Evolutionary conservation across 2,329 filamentous ascomycete genomes (phyloP), one percentile per base, ranked within the genome.

Genomic region (Botrytis pseudocinerea): DNA sequence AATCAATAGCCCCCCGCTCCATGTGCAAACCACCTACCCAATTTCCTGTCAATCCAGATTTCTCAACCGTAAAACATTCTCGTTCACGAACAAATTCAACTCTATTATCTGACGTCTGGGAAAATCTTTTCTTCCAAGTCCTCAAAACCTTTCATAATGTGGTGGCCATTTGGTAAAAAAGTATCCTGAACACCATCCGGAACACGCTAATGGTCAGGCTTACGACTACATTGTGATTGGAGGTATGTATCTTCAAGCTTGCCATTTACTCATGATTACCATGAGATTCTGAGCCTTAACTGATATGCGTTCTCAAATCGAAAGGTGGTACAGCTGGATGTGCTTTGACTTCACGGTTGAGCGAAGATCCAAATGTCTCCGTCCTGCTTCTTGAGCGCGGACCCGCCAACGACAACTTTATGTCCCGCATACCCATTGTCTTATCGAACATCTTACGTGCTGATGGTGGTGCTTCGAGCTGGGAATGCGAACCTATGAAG

Each of bases 381-480:
- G 82, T 85, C 20, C 77, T 83, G 12, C 81, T 84, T 12, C 75
- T 84, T 38, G 83, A 84, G 72, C 83, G 82, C 35, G 83, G 83
- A 16, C 38, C 42, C 9, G 74, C 72, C 18, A 71, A 65, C 35
- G 64, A 68, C 9, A 57, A 28, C 35, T 68, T 48, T 10, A 28
- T 68, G 35, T 68, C 64, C 8, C 64, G 64, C 28, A 68, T 68
- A 28, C 64, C 64, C 28, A 42, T 68, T 51, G 18, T 68, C 5
- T 68, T 46, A 22, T 68, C 40, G 0, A 54, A 68, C 42, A 68
- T 68, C 2, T 2, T 68, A 10, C 25, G 32, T 18, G 7, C 42
- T 14, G 28, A 38, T n/a, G 32, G 32, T 7, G 70, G 44, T 40
- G 61, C 70, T 4, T n/a, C 28, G 5, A 68, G 61, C 14, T 72